Evolutionary conservation across 1,284 basidiomycete genomes (phyloP), one percentile per base, ranked within the genome.

Genomic region (Fomes fomentarius): DNA sequence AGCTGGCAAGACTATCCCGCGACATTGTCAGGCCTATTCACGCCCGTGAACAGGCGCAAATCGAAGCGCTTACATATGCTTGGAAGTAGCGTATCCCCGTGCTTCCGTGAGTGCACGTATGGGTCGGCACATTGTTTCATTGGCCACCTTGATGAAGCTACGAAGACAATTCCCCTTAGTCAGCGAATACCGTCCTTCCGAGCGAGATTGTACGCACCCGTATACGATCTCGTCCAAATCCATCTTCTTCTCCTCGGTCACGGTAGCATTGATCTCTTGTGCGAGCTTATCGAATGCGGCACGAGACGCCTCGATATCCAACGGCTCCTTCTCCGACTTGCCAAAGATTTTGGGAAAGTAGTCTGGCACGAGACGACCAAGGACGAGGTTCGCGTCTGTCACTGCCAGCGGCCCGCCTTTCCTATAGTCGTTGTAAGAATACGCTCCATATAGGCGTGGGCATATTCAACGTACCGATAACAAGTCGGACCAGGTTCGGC

Each of bases 31-130:
- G n/a, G n/a, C n/a, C n/a, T n/a, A n/a, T n/a, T n/a, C n/a, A n/a
- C n/a, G n/a, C n/a, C n/a, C n/a, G n/a, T n/a, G n/a, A n/a, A n/a
- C n/a, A n/a, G n/a, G n/a, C n/a, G n/a, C 17, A 40, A 40, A 31
- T 33, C 25, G 12, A n/a, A 21, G 8, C 41, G 68, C 80, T 37
- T 67, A 89, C 85, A 94, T 82, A 67, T 98, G 96, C 65, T 86
- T 88, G 1, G 84, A 82, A 0, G 91, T 91, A 2, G 91, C 89
- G 70, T 94, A 87, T 4, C 96, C 95, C 43, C 93, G 77, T 1
- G 92, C 94, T 72, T 96, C 96, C 0, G 95, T 98, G 56, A 98
- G 71, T 1, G 95, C 88, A 7, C 95, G 85, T 56, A 98, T 97
- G 1, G 95, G 96, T 40, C 95, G 78, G 63, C 89, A 91, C 94